Evolutionary conservation across 2,329 filamentous ascomycete species (phyloP), one percentile per base, ranked within the genome.

Genomic region (Scytalidium sp.): DNA sequence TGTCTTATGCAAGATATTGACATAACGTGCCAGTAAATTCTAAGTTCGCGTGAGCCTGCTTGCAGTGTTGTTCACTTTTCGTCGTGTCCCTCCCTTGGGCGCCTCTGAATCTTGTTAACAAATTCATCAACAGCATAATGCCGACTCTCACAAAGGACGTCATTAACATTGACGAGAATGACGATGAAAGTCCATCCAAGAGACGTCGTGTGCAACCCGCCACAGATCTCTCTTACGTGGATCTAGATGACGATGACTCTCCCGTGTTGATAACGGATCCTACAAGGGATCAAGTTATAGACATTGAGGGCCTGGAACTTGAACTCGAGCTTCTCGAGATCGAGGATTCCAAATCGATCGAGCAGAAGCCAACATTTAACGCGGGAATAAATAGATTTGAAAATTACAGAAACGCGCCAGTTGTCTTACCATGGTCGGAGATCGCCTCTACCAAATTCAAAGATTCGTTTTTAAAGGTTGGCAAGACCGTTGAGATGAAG

Each of bases 401-500:
- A 5, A 4, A 5, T 8, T 4, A 15, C 32, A 36, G 32, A n/a
- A 36, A 36, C 17, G 11, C 32, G 13, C 32, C 32, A 36, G 15
- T 36, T 5, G 7, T 36, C 5, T 4, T n/a, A 4, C 32, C 32
- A 36, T 36, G 32, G 32, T 6, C 17, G 13, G 32, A 36, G 32
- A 36, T 36, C 13, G 32, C 13, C 5, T 36, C 11, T 3, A 23
- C 40, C 6, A 27, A 45, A 10, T 46, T 29, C 11, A 36, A 49
- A 7, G 20, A 17, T 7, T 36, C 11, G 2, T 21, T 21, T 11
- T 32, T 57, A 10, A 49, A 21, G 17, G 45, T 41, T 9, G 49
- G 43, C 3, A 59, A 59, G 20, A 55, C 55, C 1, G 49, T 62
- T 10, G 58, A 64, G 23, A 36, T 62, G 2, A 10, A 46, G 3